Percentiles rank a stretch among this genome's conserved stretches.
Evolutionary conservation across 2,329 filamentous ascomycete genomes (phyloP).

Genomic region (Ophiostoma australiae): DNA sequence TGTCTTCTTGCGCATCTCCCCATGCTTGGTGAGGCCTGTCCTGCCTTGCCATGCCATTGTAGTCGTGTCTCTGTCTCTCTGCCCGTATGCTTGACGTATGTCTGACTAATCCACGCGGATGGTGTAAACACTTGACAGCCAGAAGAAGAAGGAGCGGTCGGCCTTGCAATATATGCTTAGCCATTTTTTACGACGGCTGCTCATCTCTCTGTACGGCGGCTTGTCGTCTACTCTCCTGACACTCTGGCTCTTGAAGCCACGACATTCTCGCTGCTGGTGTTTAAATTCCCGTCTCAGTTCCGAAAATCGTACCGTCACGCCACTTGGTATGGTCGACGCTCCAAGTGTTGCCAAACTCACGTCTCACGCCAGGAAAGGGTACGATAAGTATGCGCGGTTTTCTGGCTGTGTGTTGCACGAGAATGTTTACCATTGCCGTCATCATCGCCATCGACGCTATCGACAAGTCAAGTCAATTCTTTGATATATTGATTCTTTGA

Average conservation of each 20-base stretch:
- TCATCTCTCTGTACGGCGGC: neutral
- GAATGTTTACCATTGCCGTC: neutral
- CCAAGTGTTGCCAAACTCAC: neutral
- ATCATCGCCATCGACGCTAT: neutral
- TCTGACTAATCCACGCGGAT: neutral
- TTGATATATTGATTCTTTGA: neutral
- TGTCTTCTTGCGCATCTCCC: neutral
- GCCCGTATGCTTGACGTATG: neutral
- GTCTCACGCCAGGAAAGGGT: neutral
- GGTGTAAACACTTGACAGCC: neutral
- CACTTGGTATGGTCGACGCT: too few relatives aligned
- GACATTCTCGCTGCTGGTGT: neutral
- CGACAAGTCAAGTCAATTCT: neutral
- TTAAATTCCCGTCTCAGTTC: neutral
- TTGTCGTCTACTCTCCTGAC: too few relatives aligned
- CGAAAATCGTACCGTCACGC: too few relatives aligned
- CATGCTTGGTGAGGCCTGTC: neutral
- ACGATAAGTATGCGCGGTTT: neutral
- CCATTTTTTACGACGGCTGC: neutral
- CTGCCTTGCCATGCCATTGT: neutral
- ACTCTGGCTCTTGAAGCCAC: neutral
- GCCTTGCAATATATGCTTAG: neutral
- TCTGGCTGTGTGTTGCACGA: neutral
- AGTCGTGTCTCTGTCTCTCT: neutral
- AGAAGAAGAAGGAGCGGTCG: neutral